Evolutionary conservation across 2,329 filamentous ascomycete genomes (phyloP).

Genomic region (Colletotrichum sp.): DNA sequence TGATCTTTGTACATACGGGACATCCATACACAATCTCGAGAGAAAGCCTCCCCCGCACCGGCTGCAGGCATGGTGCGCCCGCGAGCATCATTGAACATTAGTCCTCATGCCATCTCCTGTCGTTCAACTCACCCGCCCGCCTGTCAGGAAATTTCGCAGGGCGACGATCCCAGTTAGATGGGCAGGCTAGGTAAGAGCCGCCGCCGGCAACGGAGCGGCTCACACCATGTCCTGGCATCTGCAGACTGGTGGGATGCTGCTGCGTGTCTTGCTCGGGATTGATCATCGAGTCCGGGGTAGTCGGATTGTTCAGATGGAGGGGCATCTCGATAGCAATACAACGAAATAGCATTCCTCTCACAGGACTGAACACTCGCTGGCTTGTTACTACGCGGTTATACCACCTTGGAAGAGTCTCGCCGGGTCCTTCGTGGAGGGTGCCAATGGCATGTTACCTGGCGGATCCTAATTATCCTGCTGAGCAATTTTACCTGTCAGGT

Average conservation of each 20-base stretch:
- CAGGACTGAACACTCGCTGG: background rate
- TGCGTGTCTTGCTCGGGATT: constrained; percentile 5
- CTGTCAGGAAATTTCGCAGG: background rate
- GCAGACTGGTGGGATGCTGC: background rate
- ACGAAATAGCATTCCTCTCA: background rate
- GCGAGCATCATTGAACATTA: background rate
- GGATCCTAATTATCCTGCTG: background rate
- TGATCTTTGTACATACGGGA: background rate
- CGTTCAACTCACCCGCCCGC: background rate
- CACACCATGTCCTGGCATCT: background rate
- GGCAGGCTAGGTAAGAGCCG: constrained; percentile 6
- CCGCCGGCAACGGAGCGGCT: constrained; percentile 8
- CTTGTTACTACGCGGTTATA: background rate
- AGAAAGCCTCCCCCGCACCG: constrained; percentile 9
- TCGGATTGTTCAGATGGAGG: background rate
- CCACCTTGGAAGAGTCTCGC: background rate
- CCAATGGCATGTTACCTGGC: background rate
- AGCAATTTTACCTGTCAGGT: background rate
- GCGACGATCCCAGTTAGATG: background rate
- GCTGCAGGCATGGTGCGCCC: background rate
- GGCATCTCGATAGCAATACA: background rate
- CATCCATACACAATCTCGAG: background rate
- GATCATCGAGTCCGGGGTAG: background rate
- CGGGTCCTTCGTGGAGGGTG: background rate
- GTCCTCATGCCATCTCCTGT: background rate